phyloP scores from a whole-genome alignment of 768 basidiomycete genomes.

The Myochromella boudieri region DNA sequence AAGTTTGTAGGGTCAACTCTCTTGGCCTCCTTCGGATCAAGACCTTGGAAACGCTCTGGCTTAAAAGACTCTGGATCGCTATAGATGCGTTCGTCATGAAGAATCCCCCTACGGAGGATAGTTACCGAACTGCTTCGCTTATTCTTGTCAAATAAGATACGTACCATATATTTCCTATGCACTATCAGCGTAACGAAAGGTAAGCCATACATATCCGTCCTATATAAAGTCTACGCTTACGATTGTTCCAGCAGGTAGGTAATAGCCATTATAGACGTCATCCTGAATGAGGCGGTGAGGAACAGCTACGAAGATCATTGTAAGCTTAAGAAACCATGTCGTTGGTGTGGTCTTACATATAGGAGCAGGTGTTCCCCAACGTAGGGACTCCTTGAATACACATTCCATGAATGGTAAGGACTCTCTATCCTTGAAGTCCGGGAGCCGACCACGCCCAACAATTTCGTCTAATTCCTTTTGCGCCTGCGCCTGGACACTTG shows the following conservation, averaged over 20 bases:
- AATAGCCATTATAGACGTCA: slow-evolving; percentile 17
- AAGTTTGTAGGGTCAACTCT: slow-evolving; percentile 15
- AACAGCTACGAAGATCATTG: slow-evolving; percentile 9
- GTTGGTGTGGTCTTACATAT: slow-evolving; percentile 7
- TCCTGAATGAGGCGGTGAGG: slow-evolving; percentile 18
- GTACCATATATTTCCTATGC: slow-evolving; percentile 18
- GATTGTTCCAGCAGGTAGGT: slow-evolving; percentile 16
- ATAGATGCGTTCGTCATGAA: slow-evolving; percentile 16
- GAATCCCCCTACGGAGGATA: slow-evolving; percentile 13
- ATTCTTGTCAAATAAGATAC: background rate
- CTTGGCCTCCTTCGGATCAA: slow-evolving; percentile 13
- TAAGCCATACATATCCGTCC: background rate
- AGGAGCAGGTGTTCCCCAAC: slow-evolving; percentile 18
- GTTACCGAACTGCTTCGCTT: background rate
- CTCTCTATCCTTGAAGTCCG: slow-evolving; percentile 16
- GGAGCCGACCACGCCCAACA: slow-evolving; percentile 15
- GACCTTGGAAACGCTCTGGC: slow-evolving; percentile 13
- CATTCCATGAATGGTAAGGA: slow-evolving; percentile 18
- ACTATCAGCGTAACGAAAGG: background rate
- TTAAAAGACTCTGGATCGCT: slow-evolving; percentile 10
- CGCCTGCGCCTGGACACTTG: slow-evolving; percentile 13
- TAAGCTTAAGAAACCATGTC: background rate
- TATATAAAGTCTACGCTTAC: background rate
- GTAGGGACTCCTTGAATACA: slow-evolving; percentile 18
- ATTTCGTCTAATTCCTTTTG: slow-evolving; percentile 20